Evolutionary conservation across 2,329 filamentous ascomycete species (phyloP).

Genomic region (Pseudomassariella vexata): DNA sequence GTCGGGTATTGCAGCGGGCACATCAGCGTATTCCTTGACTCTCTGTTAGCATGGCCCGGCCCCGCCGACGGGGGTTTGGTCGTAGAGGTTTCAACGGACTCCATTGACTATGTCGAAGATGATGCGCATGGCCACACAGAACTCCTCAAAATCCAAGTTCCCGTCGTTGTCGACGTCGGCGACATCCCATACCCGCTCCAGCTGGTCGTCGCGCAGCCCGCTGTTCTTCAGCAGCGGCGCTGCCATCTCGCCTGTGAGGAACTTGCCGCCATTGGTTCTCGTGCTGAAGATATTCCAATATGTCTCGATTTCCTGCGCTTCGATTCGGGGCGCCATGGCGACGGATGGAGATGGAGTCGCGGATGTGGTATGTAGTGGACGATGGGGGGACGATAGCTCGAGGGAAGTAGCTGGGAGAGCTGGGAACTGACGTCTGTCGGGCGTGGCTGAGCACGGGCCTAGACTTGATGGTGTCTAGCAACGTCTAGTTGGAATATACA

Average conservation of each 20-base stretch:
- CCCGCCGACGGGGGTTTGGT: no score
- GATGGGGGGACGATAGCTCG: no score
- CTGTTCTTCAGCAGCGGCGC: constrained; percentile 60
- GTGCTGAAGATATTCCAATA: constrained; percentile 62
- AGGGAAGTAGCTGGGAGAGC: no score
- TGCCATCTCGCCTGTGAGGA: constrained; percentile 55
- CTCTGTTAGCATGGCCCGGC: no score
- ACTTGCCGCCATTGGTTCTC: constrained; percentile 54
- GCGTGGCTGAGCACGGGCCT: no score
- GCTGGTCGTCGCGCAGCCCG: constrained; percentile 62
- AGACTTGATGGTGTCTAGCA: no score
- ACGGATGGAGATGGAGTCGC: background rate
- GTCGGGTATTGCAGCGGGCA: constrained; percentile 81
- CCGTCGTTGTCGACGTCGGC: constrained; percentile 97
- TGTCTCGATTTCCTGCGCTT: constrained; percentile 57
- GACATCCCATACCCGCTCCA: constrained; percentile 96
- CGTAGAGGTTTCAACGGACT: no score
- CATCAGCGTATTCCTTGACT: constrained; percentile 86
- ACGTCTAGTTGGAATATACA: no score
- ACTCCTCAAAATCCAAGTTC: constrained; percentile 98
- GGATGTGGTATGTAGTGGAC: no score
- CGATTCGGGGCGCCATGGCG: constrained; percentile 55
- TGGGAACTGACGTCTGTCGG: no score
- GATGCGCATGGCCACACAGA: constrained; percentile 96
- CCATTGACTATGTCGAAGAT: constrained; percentile 98